Base-by-base conservation (phyloP, 371 early-diverging fungal species). In the Rhizopus arrhizus region DNA sequence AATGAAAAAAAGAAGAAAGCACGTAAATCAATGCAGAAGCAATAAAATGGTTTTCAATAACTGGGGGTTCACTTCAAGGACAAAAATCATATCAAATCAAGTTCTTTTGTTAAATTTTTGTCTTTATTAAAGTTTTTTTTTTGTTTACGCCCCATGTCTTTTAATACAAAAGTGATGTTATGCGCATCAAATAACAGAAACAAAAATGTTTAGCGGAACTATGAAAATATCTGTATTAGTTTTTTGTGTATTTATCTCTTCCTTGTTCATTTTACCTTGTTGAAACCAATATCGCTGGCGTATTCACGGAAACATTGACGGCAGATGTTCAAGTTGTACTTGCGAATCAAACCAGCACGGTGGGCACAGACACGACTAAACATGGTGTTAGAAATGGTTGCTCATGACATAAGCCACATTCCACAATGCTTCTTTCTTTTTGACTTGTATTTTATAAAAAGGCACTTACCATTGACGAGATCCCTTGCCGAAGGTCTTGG, bases 231-330 rank as follows among this genome's bases (percentile, higher is more conserved):
- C 15, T 3, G 29, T 13, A 41, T 53, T 6, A 53, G 41, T 53
- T 28, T 28, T 7, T 5, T 11, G 5, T n/a, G 1, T 33, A 15
- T 2, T 34, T 51, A 41, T 22, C 15, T 42, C 8, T 33, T 3
- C 6, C 12, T 56, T 7, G n/a, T 6, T 58, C 5, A 2, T 28
- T 32, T 59, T 62, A 67, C 68, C 68, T 67, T 67, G 68, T 67
- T 54, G 68, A 67, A 67, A 70, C 99, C 99, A 85, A 99, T 99
- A 78, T 96, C 97, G 63, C 80, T 82, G 80, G 99, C 88, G 85
- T 99, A 93, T 87, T 99, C 97, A 85, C 99, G 97, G 94, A 99
- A 99, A 91, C 99, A 99, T 88, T 99, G 98, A 89, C 99, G 95
- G 92, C 99, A 99, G 73, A 99, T 85, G 90, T 97, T 92, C 66